A percentile compares a stretch with the other conserved stretches of the same genome.
phyloP scores from a whole-genome alignment of 139 green algal genomes.

The Picochlorum sp. region DNA sequence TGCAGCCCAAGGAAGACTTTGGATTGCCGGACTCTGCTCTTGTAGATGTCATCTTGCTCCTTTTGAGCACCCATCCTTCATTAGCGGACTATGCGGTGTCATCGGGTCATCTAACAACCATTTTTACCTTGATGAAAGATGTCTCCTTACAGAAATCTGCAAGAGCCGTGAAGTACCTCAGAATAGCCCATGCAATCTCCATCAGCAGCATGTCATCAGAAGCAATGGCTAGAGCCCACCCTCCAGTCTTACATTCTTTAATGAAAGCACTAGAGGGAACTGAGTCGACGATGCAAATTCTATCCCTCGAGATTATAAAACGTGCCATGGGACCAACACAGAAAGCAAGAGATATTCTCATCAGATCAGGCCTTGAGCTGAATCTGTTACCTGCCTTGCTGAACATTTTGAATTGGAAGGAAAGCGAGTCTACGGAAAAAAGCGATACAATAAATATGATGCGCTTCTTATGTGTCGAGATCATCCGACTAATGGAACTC shows the following conservation, averaged over 20 bases:
- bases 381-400: constrained; percentile 51
- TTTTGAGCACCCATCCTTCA: constrained; percentile 46
- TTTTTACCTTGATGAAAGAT: constrained; percentile 40
- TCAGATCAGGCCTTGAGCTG: constrained; percentile 41
- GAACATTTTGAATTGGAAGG: constrained; percentile 60
- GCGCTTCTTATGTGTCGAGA: constrained; percentile 65
- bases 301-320: constrained; percentile 69
- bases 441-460: constrained; percentile 47
- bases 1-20: not conserved
- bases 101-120: constrained; percentile 52
- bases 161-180: constrained; percentile 7
- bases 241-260: constrained; percentile 39
- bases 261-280: constrained; percentile 20
- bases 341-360: constrained; percentile 48
- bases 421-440: not conserved
- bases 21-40: not conserved
- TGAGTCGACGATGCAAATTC: constrained; percentile 18
- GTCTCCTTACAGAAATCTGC: not conserved
- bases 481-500: constrained; percentile 58
- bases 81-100: constrained; percentile 57
- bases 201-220: constrained; percentile 23
- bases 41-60: constrained; percentile 47
- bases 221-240: constrained; percentile 41
- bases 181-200: constrained; percentile 19
- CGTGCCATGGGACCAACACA: constrained; percentile 47